These are phyloP conservation scores for Arabidopsis thaliana DNA, from an alignment of 345 rosid species.

Conservation along the genomic window DNA sequence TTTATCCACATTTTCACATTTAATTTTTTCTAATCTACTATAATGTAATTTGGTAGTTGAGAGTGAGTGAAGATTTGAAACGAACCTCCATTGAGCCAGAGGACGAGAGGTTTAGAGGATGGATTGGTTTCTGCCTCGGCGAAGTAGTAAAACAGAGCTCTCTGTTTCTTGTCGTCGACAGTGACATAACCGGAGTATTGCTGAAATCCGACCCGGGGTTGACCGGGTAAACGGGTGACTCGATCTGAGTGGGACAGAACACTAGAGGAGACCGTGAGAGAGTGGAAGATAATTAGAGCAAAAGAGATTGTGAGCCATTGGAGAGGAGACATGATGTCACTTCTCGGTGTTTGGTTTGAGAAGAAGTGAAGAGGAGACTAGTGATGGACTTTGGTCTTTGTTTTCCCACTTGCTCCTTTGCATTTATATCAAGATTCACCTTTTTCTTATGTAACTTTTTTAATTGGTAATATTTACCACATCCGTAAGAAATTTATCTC, in stretches of 20 bases:
- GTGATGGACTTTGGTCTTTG: conserved; percentile 43
- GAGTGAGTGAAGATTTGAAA: background rate
- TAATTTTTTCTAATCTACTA: background rate
- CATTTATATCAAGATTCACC: conserved; percentile 42
- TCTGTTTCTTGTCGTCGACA: conserved; percentile 70
- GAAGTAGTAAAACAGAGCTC: conserved; percentile 92
- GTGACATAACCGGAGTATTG: conserved; percentile 92
- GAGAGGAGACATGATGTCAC: conserved; percentile 38
- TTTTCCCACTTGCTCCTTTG: conserved; percentile 38
- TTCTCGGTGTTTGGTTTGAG: conserved; percentile 34
- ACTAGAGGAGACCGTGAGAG: conserved; percentile 43
- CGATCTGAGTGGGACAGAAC: conserved; percentile 52
- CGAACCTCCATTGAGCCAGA: conserved; percentile 98
- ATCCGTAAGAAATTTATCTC: too few species aligned
- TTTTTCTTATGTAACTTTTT: background rate
- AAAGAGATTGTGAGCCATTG: conserved; percentile 51
- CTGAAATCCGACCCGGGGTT: conserved; percentile 74
- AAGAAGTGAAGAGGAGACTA: conserved; percentile 42
- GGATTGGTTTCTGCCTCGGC: conserved; percentile 87
- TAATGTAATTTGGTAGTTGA: background rate
- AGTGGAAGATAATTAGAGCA: conserved; percentile 43
- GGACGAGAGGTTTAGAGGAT: conserved; percentile 83
- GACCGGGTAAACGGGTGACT: conserved; percentile 74
- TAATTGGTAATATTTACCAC: background rate
- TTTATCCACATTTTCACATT: conserved; percentile 18